A percentile compares a stretch with the other conserved stretches of the same genome.
Conservation (phyloP, 2,329 filamentous ascomycete species). For the Colletotrichum caudatum region DNA sequence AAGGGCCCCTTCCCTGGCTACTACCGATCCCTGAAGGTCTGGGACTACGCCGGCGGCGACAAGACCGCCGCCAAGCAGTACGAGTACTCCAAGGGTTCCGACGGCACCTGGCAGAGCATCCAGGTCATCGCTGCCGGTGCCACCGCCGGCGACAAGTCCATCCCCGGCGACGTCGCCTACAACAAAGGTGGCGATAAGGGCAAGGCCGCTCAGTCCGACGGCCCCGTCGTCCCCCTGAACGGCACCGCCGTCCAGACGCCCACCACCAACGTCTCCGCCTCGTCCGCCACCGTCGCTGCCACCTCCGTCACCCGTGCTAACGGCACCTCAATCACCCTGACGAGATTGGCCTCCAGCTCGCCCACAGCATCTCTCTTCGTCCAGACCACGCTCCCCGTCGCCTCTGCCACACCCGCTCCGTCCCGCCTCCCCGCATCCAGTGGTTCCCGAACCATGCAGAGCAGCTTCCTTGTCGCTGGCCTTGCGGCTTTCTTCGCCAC, state of each 20-base stretch:
- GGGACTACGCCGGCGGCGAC: conserved; percentile 49
- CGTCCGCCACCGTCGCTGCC: conserved; percentile 9
- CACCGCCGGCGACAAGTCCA: conserved; percentile 44
- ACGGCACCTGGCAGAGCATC: conserved; percentile 48
- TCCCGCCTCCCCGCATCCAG: neutral
- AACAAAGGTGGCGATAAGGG: conserved; percentile 39
- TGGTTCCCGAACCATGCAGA: conserved; percentile 16
- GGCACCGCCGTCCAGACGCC: neutral
- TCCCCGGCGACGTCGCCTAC: neutral
- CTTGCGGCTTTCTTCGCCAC: conserved; percentile 30
- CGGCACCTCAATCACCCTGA: conserved; percentile 49
- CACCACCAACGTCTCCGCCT: neutral
- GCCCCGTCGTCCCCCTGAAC: neutral
- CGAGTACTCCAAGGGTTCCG: conserved; percentile 46
- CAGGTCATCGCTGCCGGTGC: conserved; percentile 46
- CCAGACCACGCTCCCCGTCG: conserved; percentile 43
- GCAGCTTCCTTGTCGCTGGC: conserved; percentile 20
- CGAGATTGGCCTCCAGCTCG: conserved; percentile 8
- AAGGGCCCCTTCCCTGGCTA: conserved; percentile 46
- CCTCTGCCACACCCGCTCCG: conserved; percentile 46
- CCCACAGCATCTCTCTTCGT: conserved; percentile 46
- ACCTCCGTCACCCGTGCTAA: conserved; percentile 48
- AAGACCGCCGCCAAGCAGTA: conserved; percentile 46
- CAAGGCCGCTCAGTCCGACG: conserved; percentile 15
- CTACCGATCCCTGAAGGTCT: conserved; percentile 46